phyloP scores from a whole-genome alignment of 352 stramenopile genomes.

The Globisporangium yorkense region DNA sequence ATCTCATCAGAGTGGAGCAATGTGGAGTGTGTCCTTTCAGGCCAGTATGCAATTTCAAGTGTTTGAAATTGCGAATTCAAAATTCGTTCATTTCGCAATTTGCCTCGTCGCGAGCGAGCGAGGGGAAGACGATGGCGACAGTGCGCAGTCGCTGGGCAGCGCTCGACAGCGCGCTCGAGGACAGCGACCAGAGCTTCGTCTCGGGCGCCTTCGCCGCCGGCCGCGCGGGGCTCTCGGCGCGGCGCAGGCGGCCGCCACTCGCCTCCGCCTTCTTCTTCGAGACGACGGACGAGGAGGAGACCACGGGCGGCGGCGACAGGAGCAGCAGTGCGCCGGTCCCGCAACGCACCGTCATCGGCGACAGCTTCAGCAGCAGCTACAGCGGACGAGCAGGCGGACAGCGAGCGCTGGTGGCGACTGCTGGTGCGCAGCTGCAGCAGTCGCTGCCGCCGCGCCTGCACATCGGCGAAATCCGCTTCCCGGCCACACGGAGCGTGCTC shows the following conservation, averaged over 20 bases:
- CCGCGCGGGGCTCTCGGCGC: not conserved
- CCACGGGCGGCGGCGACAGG: not conserved
- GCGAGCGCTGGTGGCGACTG: not conserved
- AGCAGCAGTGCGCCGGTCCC: not conserved
- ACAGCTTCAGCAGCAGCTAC: not conserved
- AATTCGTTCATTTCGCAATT: no score
- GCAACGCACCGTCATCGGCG: not conserved
- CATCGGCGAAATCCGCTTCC: slow-evolving; percentile 64
- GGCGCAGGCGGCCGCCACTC: slow-evolving; percentile 3
- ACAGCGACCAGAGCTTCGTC: slow-evolving; percentile 54
- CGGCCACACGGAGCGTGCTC: slow-evolving; percentile 51
- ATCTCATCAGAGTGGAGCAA: no score
- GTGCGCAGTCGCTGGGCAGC: slow-evolving; percentile 29
- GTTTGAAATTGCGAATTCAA: no score
- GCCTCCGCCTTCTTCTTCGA: slow-evolving; percentile 68
- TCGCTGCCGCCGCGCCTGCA: slow-evolving; percentile 21
- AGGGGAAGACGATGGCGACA: not conserved
- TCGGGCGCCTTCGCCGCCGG: not conserved
- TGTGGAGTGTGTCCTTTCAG: no score
- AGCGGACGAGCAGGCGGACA: not conserved
- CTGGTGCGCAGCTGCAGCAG: slow-evolving; percentile 6
- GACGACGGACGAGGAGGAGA: slow-evolving; percentile 63
- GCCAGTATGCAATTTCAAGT: no score
- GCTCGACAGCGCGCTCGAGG: slow-evolving; percentile 51
- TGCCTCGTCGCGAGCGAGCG: no score